Evolutionary conservation across 169 alveolate species (phyloP).

Genomic region (Amoebophrya sp.): DNA sequence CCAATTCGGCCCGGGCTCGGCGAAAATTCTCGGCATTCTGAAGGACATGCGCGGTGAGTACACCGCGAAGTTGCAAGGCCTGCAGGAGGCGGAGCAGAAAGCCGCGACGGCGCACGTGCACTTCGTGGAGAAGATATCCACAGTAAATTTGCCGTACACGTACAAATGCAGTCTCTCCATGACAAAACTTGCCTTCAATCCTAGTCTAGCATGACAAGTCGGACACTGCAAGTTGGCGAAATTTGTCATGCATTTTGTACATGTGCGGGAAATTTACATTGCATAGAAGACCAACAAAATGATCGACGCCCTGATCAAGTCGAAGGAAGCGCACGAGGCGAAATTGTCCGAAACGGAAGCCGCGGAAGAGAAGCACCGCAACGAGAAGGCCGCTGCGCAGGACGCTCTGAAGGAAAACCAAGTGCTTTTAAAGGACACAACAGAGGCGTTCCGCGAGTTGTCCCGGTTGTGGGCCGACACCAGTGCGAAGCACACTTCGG

Average conservation of each 20-base stretch:
- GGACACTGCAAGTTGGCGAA: no score
- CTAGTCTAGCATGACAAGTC: no score
- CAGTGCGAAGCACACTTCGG: constrained; percentile 4
- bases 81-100: background rate
- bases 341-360: background rate
- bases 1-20: constrained; percentile 1
- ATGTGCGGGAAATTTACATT: no score
- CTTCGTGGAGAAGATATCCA: background rate
- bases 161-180: no score
- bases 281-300: background rate
- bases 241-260: no score
- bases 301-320: background rate
- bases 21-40: background rate
- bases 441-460: constrained; percentile 1
- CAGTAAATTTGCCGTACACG: no score
- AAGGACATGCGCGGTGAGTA: constrained; percentile 16
- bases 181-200: no score
- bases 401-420: constrained; percentile 9
- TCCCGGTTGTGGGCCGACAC: background rate
- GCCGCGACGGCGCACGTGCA: background rate
- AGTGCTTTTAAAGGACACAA: background rate
- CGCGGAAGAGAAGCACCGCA: background rate
- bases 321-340: background rate
- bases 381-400: background rate
- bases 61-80: background rate